phyloP scores from a whole-genome alignment of 2,329 filamentous ascomycete genomes.

The Aphanocladium album region DNA sequence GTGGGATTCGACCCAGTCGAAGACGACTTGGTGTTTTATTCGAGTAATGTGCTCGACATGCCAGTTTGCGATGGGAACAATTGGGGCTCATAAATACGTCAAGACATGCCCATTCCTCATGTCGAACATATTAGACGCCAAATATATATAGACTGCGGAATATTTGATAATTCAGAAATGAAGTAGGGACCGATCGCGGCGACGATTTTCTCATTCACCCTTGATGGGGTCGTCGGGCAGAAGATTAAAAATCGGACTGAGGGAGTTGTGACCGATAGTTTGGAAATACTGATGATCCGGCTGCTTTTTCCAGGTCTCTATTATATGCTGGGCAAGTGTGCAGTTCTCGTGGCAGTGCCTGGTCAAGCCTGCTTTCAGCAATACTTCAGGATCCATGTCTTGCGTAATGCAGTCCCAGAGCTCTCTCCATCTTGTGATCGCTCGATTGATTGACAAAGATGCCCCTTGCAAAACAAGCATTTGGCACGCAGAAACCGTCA shows the following conservation, averaged over 20 bases:
- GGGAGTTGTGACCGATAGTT: not conserved
- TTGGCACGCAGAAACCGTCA: not conserved
- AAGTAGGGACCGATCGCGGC: not conserved
- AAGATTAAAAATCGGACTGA: not conserved
- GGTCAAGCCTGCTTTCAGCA: not conserved
- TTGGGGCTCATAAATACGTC: too few species aligned
- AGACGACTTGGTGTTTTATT: too few species aligned
- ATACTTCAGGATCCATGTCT: not conserved
- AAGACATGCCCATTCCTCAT: too few species aligned
- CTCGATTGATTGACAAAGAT: not conserved
- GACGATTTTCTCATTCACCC: too few species aligned
- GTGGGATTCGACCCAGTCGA: too few species aligned
- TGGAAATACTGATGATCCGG: not conserved
- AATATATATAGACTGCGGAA: too few species aligned
- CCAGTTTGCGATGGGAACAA: too few species aligned
- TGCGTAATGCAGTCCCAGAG: not conserved
- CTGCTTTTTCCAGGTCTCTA: not conserved
- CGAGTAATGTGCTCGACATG: too few species aligned
- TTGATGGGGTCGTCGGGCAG: not conserved
- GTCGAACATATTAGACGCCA: too few species aligned
- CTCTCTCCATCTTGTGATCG: not conserved
- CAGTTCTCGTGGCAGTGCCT: conserved; percentile 1
- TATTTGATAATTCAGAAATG: too few species aligned
- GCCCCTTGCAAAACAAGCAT: not conserved
- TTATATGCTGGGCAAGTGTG: not conserved